Evolutionary conservation across 2,329 filamentous ascomycete genomes (phyloP), one percentile per base, ranked within the genome.

Genomic region (Paramyrothecium sp.): DNA sequence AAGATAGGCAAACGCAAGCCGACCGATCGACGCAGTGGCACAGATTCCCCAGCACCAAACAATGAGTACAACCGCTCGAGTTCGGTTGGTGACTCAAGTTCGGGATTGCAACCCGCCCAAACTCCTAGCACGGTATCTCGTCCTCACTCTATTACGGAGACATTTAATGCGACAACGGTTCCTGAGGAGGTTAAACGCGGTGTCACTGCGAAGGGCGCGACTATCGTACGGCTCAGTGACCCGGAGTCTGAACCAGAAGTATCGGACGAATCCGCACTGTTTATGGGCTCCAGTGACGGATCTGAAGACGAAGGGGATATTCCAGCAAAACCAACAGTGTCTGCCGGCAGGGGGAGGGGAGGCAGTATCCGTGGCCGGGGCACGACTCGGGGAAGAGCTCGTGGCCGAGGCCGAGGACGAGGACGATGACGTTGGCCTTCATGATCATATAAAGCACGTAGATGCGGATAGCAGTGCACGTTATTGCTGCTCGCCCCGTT

Each of bases 1-100:
- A 83, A 78, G 68, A 84, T 85, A 49, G 71, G 73, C 21, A 69
- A 70, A 56, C 71, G 73, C 16, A 76, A 68, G 57, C 54, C 61
- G 7, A 59, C 47, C 16, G 51, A 33, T 13, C 41, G 33, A 11
- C 51, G 22, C 21, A 51, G 26, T 51, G 22, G 49, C 49, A 22
- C 20, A 50, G 23, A 8, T 26, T n/a, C 51, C 2, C 23, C 51
- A 41, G 20, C 51, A 21, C 30, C 16, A 41, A 53, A 20, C 19
- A 33, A 16, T 10, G 17, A 22, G 8, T 21, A 8, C 47, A 21
- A 17, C 22, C 47, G 20, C 47, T 7, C 21, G 5, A 12, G 4
- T 16, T 44, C n/a, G 13, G 38, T 4, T 19, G n/a, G 13, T 16
- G 13, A 44, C 13, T 7, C 4, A 30, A 30, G 26, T 30, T 10